These are phyloP conservation scores for Aspergillus thermomutatus DNA, from an alignment of 2,329 filamentous ascomycete genomes.

Conservation along the genomic window DNA sequence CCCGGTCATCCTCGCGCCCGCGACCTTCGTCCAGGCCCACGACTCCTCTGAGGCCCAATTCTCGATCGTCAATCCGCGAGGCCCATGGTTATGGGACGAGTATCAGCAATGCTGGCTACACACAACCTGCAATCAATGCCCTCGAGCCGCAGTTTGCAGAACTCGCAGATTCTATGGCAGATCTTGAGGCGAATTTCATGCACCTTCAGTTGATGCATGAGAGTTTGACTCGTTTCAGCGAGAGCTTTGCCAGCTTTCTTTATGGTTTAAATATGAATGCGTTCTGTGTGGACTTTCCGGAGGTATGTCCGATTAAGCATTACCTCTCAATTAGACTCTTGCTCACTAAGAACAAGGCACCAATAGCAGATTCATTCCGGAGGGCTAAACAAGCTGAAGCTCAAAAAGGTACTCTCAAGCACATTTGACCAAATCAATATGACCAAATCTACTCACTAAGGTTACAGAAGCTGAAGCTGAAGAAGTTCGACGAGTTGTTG, in stretches of 20 bases:
- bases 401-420: slow-evolving; percentile 38
- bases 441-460: slow-evolving; percentile 7
- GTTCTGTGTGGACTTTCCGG: slow-evolving; percentile 95
- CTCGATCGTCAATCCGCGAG: slow-evolving; percentile 82
- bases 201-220: slow-evolving; percentile 97
- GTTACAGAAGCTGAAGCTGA: slow-evolving; percentile 33
- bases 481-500: slow-evolving; percentile 38
- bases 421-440: neutral
- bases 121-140: slow-evolving; percentile 65
- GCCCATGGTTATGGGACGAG: slow-evolving; percentile 55
- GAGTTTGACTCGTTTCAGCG: slow-evolving; percentile 85
- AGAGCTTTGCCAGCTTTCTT: slow-evolving; percentile 92
- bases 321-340: neutral
- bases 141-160: slow-evolving; percentile 92
- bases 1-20: slow-evolving; percentile 59
- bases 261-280: slow-evolving; percentile 99
- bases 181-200: slow-evolving; percentile 96
- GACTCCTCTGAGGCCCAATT: slow-evolving; percentile 86
- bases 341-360: slow-evolving; percentile 55
- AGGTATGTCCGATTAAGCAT: slow-evolving; percentile 53
- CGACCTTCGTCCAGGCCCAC: slow-evolving; percentile 72
- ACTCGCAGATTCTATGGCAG: slow-evolving; percentile 87
- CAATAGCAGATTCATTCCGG: slow-evolving; percentile 77
- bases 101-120: slow-evolving; percentile 34
- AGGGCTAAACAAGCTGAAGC: slow-evolving; percentile 60